These are phyloP conservation scores for Apiospora sp. DNA, from an alignment of 2,329 filamentous ascomycete genomes.

Conservation along the genomic window DNA sequence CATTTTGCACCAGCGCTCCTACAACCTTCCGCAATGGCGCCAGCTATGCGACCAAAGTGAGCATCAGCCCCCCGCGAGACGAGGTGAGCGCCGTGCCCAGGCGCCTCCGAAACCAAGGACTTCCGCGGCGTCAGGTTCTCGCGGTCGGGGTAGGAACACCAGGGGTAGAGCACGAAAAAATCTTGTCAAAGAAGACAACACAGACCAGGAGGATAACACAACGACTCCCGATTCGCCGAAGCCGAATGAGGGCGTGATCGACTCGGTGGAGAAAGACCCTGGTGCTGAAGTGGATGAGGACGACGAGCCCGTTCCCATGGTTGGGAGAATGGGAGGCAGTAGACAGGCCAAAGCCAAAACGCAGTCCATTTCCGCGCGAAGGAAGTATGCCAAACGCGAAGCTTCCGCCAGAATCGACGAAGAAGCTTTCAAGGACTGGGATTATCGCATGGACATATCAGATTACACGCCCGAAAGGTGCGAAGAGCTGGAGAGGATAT, in stretches of 20 bases:
- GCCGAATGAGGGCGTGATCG: constrained; percentile 48
- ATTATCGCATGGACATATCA: constrained; percentile 87
- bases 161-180: constrained; percentile 47
- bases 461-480: constrained; percentile 92
- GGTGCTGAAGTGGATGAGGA: constrained; percentile 53
- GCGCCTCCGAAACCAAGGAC: constrained; percentile 58
- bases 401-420: constrained; percentile 84
- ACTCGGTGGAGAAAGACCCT: constrained; percentile 60
- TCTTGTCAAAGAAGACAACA: constrained; percentile 48
- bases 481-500: constrained; percentile 90
- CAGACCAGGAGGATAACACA: constrained; percentile 57
- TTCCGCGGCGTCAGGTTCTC: constrained; percentile 43
- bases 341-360: constrained; percentile 65
- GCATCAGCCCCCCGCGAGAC: constrained; percentile 90
- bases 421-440: constrained; percentile 87
- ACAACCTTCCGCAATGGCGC: constrained; percentile 97
- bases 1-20: constrained; percentile 93
- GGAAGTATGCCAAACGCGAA: constrained; percentile 85
- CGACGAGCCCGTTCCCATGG: constrained; percentile 47
- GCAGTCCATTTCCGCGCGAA: constrained; percentile 83
- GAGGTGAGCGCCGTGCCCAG: constrained; percentile 79
- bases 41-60: constrained; percentile 92
- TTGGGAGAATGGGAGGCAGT: constrained; percentile 59
- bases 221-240: constrained; percentile 67
- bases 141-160: constrained; percentile 49